phyloP scores from a whole-genome alignment of 2,329 filamentous ascomycete species.

The Diaporthe citri region DNA sequence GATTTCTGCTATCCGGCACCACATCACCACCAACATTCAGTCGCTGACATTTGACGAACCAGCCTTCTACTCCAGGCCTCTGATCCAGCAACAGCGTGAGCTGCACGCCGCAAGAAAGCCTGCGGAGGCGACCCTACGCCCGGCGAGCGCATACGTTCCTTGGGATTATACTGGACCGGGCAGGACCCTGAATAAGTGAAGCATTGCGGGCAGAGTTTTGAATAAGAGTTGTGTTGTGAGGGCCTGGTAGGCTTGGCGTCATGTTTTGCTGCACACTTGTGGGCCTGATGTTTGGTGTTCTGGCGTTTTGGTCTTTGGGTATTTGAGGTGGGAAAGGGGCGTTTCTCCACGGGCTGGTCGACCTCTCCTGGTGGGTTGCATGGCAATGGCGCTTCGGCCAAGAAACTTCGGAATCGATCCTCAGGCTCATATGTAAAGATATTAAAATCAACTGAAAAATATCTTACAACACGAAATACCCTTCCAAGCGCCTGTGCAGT shows the following conservation, averaged over 20 bases:
- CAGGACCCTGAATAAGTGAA: constrained; percentile 17
- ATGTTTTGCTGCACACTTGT: constrained; percentile 20
- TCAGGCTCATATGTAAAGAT: neutral
- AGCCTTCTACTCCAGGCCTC: constrained; percentile 36
- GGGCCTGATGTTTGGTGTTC: constrained; percentile 14
- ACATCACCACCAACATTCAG: too few relatives aligned
- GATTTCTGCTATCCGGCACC: neutral
- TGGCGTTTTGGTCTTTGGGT: constrained; percentile 18
- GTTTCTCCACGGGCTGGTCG: neutral
- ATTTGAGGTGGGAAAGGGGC: neutral
- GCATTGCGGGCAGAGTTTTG: neutral
- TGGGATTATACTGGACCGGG: constrained; percentile 20
- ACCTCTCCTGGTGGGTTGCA: constrained; percentile 34
- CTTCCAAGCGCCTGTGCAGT: neutral
- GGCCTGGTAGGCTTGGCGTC: neutral
- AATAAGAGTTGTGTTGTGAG: neutral
- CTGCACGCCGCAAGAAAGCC: neutral
- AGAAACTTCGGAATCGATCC: neutral
- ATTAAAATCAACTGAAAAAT: neutral
- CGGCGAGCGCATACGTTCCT: constrained; percentile 25
- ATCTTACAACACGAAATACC: neutral
- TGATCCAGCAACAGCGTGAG: constrained; percentile 27
- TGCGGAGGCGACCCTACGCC: neutral
- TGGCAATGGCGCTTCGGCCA: neutral
- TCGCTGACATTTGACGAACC: neutral